phyloP scores from a whole-genome alignment of 345 rosid genomes.

The Hibiscus tridactylites region DNA sequence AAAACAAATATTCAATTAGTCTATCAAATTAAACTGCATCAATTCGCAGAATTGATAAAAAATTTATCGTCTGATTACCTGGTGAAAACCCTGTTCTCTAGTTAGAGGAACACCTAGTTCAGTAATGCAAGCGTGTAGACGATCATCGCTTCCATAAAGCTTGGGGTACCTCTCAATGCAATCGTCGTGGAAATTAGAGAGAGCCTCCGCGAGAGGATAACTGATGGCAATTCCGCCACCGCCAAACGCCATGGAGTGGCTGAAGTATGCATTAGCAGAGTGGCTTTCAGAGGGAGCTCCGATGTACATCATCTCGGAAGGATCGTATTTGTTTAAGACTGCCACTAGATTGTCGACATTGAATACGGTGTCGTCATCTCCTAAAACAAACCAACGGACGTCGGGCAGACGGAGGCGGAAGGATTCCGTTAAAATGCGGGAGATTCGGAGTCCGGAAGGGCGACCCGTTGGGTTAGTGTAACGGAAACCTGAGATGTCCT shows the following conservation, averaged over 20 bases:
- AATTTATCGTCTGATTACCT: constrained; percentile 29
- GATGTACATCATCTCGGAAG: constrained; percentile 70
- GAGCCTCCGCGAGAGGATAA: constrained; percentile 69
- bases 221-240: constrained; percentile 95
- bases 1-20: constrained; percentile 8
- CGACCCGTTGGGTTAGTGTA: constrained; percentile 92
- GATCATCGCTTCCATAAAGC: constrained; percentile 88
- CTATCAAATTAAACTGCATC: not conserved
- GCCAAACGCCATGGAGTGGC: constrained; percentile 91
- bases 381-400: constrained; percentile 80
- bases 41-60: not conserved
- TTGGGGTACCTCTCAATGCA: constrained; percentile 74
- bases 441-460: constrained; percentile 87
- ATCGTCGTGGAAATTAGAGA: constrained; percentile 54
- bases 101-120: constrained; percentile 87
- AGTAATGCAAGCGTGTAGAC: constrained; percentile 85
- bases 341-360: constrained; percentile 53
- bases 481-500: constrained; percentile 78
- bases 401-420: constrained; percentile 57
- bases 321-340: constrained; percentile 67
- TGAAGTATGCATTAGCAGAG: constrained; percentile 77
- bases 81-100: constrained; percentile 84
- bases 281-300: constrained; percentile 85
- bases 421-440: constrained; percentile 60
- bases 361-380: constrained; percentile 91